Evolutionary conservation across 345 rosid genomes (phyloP), one percentile per base, ranked within the genome.

Genomic region (Microcos paniculata): DNA sequence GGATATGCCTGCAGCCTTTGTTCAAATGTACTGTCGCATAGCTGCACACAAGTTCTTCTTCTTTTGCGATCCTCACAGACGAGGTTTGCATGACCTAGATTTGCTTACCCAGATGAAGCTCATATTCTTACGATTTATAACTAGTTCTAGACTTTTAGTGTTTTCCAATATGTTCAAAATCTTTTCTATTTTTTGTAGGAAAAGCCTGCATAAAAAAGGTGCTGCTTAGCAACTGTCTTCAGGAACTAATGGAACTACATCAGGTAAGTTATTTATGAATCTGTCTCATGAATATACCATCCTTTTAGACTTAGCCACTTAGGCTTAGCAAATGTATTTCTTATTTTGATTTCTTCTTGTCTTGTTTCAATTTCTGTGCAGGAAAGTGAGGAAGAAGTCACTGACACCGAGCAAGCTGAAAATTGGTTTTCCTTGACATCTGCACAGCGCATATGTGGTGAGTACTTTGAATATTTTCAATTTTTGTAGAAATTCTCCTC

Each of bases 351-450:
- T 73, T 64, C 40, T 52, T 57, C 38, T 75, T 21, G 12, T 45
- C 49, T 57, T 21, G 9, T 24, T 21, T 72, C 21, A 68, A 67
- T 43, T 80, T 72, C 69, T 51, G 53, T 72, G n/a, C 71, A 94
- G 99, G 99, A 94, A 87, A 94, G 87, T 66, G 98, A 96, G 85
- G 99, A 96, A 81, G 99, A 96, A 86, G 90, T 94, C 65, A 92
- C 98, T 23, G 98, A 96, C 85, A 90, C 94, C 48, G 99, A 96
- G 76, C 99, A 92, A 80, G 98, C 98, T 78, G 99, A 96, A 85
- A 96, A 96, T 85, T 96, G 99, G 99, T 94, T 96, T 82, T 96
- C 99, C 71, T 83, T 96, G 87, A 96, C 98, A 23, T 96, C 99
- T 74, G 98, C 99, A 35, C 99, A 96, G 77, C 97, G 98, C 35